Evolutionary conservation across 306 rosid genomes (phyloP).

Genomic region (Hippophae rhamnoides): DNA sequence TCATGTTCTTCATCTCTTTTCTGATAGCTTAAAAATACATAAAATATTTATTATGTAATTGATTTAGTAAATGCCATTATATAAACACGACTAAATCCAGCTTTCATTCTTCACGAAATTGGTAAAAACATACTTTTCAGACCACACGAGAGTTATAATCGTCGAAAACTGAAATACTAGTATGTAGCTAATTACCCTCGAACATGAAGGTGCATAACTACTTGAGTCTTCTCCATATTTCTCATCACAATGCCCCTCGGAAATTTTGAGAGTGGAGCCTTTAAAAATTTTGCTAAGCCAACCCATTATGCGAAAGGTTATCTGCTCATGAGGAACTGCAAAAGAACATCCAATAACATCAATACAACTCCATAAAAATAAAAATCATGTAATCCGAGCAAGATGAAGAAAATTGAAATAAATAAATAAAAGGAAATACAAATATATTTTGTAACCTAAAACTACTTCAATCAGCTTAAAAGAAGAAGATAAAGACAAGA

Average conservation of each 20-base stretch:
- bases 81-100: background rate
- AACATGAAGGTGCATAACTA: conserved; percentile 51
- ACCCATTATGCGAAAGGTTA: conserved; percentile 45
- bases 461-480: conserved; percentile 2
- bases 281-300: conserved; percentile 79
- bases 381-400: background rate
- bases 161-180: background rate
- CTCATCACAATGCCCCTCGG: conserved; percentile 47
- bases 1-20: too few species aligned
- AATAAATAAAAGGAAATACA: too few species aligned
- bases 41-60: background rate
- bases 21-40: too few species aligned
- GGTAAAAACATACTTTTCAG: background rate
- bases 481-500: background rate
- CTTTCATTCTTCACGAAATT: background rate
- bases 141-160: conserved; percentile 3
- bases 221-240: conserved; percentile 39
- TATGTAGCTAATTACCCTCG: conserved; percentile 48
- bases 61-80: background rate
- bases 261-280: conserved; percentile 55
- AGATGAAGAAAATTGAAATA: background rate
- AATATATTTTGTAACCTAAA: background rate
- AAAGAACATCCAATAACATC: conserved; percentile 18
- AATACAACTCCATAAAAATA: conserved; percentile 7
- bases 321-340: conserved; percentile 54